Percentiles rank a stretch among this genome's conserved stretches.
These are phyloP conservation scores for Colletotrichum truncatum DNA, from an alignment of 2,329 filamentous ascomycete species.

Conservation along the genomic window DNA sequence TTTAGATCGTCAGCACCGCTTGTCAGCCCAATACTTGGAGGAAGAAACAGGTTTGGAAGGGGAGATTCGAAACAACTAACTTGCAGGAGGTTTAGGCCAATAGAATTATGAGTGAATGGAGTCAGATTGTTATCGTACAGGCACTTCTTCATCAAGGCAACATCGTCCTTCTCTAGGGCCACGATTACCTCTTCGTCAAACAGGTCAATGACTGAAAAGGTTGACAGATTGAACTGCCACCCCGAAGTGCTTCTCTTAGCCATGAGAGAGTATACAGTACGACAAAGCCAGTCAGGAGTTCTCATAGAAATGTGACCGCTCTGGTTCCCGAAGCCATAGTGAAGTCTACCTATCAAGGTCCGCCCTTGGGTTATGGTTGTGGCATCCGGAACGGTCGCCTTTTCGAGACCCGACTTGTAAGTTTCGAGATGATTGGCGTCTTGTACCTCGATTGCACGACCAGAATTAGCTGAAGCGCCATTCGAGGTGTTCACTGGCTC, in stretches of 20 bases:
- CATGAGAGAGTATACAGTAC: slow-evolving; percentile 3
- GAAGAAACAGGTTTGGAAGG: too few species aligned
- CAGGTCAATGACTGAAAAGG: neutral
- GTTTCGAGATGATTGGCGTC: too few species aligned
- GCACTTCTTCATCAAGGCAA: neutral
- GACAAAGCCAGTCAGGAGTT: neutral
- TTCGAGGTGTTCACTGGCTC: neutral
- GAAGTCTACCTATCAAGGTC: neutral
- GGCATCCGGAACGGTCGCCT: neutral
- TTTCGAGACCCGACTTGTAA: neutral
- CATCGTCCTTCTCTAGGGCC: neutral
- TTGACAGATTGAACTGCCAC: neutral
- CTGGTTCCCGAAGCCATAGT: neutral
- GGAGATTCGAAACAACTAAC: neutral
- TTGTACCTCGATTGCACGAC: too few species aligned
- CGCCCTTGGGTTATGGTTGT: neutral
- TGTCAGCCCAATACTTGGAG: too few species aligned
- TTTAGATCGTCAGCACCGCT: too few species aligned
- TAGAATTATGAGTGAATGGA: neutral
- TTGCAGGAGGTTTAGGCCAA: neutral
- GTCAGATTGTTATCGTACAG: neutral
- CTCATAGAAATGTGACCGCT: neutral
- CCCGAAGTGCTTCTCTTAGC: neutral
- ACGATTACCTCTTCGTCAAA: accelerated
- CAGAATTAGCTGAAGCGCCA: too few species aligned